Conservation (phyloP, 73 alveolate species). For the Tetrahymena malaccensis region DNA sequence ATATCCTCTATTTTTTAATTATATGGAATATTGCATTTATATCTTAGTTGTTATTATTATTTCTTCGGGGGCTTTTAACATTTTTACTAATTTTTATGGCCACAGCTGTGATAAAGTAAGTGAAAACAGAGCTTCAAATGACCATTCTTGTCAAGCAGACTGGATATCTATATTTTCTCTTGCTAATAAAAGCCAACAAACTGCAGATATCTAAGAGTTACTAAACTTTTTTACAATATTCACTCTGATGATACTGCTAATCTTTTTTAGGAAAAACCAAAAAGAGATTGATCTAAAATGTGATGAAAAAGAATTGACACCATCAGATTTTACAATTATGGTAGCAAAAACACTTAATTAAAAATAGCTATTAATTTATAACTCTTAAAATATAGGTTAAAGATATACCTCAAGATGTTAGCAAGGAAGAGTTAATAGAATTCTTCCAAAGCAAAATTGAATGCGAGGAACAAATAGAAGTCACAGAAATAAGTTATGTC, state of each 20-base stretch:
- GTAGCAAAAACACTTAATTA: background rate
- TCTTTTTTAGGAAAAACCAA: conserved; percentile 6
- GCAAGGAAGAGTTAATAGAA: conserved; percentile 1
- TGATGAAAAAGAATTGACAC: conserved; percentile 40
- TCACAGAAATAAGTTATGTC: conserved; percentile 11
- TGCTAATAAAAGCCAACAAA: conserved; percentile 10
- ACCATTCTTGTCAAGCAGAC: conserved; percentile 8
- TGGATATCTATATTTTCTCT: background rate
- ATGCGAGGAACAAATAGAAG: background rate
- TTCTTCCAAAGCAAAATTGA: conserved; percentile 6
- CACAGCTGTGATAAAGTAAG: background rate
- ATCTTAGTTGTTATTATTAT: conserved; percentile 1
- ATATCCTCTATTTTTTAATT: conserved; percentile 19
- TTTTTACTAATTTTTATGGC: conserved; percentile 16
- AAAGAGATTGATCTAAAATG: conserved; percentile 17
- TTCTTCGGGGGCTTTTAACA: conserved; percentile 4
- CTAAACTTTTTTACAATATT: background rate
- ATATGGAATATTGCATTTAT: conserved; percentile 14
- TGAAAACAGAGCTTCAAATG: background rate
- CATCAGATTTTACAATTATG: conserved; percentile 49
- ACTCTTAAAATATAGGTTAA: background rate
- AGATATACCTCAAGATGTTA: background rate
- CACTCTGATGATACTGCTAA: conserved; percentile 1
- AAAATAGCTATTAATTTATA: background rate
- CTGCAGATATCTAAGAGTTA: background rate